Percentiles rank a stretch among this genome's conserved stretches.
phyloP scores from a whole-genome alignment of 2,329 filamentous ascomycete species.

The Botryosphaeria agaves region DNA sequence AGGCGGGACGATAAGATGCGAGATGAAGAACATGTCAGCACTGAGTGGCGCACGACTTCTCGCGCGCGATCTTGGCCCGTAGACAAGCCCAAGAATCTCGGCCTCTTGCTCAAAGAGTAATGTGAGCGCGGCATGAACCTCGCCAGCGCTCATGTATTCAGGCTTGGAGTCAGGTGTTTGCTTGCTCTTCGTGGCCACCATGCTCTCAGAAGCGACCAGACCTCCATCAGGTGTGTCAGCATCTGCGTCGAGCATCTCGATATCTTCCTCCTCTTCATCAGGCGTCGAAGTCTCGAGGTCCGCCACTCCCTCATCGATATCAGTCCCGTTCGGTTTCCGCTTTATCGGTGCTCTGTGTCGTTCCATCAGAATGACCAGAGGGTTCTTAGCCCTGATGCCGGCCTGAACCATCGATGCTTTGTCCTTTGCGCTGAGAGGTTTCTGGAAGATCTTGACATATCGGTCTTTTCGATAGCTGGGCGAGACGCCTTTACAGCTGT shows the following conservation, averaged over 20 bases:
- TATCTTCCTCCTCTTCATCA: slow-evolving; percentile 14
- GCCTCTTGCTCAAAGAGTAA: slow-evolving; percentile 77
- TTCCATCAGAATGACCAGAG: slow-evolving; percentile 42
- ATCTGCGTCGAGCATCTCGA: slow-evolving; percentile 21
- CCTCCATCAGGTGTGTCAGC: slow-evolving; percentile 28
- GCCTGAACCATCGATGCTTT: slow-evolving; percentile 57
- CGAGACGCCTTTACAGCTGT: slow-evolving; percentile 50
- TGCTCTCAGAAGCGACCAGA: slow-evolving; percentile 29
- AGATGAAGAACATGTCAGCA: slow-evolving; percentile 89
- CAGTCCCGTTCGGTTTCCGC: slow-evolving; percentile 27
- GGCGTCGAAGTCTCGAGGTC: slow-evolving; percentile 39
- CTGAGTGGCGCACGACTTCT: slow-evolving; percentile 38
- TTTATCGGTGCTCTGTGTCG: slow-evolving; percentile 23
- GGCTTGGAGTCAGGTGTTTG: slow-evolving; percentile 30
- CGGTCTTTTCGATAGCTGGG: slow-evolving; percentile 78
- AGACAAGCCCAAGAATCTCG: slow-evolving; percentile 70
- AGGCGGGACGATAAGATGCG: slow-evolving; percentile 72
- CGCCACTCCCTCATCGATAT: slow-evolving; percentile 52
- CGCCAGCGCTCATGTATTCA: slow-evolving; percentile 64
- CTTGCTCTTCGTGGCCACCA: slow-evolving; percentile 17
- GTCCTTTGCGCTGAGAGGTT: slow-evolving; percentile 56
- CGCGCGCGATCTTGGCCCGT: slow-evolving; percentile 52
- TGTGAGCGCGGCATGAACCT: slow-evolving; percentile 62
- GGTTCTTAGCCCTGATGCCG: slow-evolving; percentile 51
- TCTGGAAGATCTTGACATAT: slow-evolving; percentile 87